Percentiles rank a stretch among this genome's conserved stretches.
phyloP scores from a whole-genome alignment of 2,329 filamentous ascomycete species.

The Trichophyton verrucosum region DNA sequence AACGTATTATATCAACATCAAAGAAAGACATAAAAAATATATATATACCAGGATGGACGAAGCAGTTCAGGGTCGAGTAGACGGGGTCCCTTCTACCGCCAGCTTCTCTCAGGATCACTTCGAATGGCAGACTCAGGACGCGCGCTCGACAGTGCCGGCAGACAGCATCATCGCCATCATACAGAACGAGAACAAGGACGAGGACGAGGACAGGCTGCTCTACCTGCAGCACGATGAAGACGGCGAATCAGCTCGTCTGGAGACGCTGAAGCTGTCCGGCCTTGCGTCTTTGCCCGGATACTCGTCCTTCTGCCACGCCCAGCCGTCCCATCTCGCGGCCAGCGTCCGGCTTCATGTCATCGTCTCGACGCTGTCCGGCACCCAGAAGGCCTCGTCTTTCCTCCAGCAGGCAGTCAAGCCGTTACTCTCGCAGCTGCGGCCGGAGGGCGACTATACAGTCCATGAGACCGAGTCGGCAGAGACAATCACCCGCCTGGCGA shows the following conservation, averaged over 20 bases:
- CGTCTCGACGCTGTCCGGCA: conserved; percentile 56
- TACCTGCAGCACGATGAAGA: background rate
- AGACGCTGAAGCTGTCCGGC: background rate
- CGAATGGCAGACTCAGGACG: background rate
- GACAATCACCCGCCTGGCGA: conserved; percentile 54
- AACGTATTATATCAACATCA: background rate
- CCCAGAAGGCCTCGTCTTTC: conserved; percentile 43
- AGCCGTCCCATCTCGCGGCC: background rate
- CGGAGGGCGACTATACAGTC: conserved; percentile 38
- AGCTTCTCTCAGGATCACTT: background rate
- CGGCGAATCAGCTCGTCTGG: background rate
- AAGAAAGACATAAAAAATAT: too few species aligned
- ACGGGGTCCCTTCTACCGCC: background rate
- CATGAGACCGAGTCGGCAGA: conserved; percentile 51
- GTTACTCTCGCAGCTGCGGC: conserved; percentile 38
- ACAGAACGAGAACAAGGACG: too few species aligned
- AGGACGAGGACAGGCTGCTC: background rate
- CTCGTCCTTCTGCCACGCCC: background rate
- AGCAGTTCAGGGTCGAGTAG: background rate
- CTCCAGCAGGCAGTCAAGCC: conserved; percentile 46
- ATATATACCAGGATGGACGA: background rate
- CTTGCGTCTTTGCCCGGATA: background rate
- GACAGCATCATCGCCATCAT: background rate
- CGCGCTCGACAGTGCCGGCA: background rate
- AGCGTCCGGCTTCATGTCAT: conserved; percentile 42